These are phyloP conservation scores for Cutaneotrichosporon sp. DNA, from an alignment of 1,284 basidiomycete species.

Conservation along the genomic window DNA sequence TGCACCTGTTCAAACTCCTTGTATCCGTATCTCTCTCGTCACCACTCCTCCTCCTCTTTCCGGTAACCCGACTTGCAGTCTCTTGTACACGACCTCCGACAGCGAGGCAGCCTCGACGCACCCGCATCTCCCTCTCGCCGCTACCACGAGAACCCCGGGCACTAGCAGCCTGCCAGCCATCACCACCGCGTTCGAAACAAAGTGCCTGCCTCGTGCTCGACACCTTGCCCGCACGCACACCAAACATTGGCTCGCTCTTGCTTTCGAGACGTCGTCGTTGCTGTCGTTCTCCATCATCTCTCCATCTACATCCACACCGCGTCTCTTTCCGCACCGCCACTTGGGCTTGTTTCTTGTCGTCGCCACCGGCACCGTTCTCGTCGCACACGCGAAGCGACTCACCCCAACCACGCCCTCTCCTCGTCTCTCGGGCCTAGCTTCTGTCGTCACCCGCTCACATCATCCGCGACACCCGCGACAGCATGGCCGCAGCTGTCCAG, in stretches of 20 bases:
- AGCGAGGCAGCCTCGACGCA: no score
- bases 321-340: neutral
- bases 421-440: neutral
- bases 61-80: no score
- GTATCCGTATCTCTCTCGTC: no score
- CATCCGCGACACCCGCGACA: neutral
- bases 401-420: neutral
- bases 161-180: no score
- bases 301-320: neutral
- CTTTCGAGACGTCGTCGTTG: neutral
- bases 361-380: neutral
- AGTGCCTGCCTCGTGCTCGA: no score
- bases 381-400: neutral
- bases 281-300: neutral
- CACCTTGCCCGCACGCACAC: no score
- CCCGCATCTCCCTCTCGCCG: no score
- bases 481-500: constrained; percentile 9
- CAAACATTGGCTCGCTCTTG: neutral
- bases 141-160: no score
- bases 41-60: no score
- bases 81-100: no score
- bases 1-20: no score
- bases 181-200: no score
- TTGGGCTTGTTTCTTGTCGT: neutral
- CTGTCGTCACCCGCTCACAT: neutral